Percentiles rank a stretch among this genome's conserved stretches.
phyloP scores from a whole-genome alignment of 805 yeast species.

The Yarrowia hollandica region DNA sequence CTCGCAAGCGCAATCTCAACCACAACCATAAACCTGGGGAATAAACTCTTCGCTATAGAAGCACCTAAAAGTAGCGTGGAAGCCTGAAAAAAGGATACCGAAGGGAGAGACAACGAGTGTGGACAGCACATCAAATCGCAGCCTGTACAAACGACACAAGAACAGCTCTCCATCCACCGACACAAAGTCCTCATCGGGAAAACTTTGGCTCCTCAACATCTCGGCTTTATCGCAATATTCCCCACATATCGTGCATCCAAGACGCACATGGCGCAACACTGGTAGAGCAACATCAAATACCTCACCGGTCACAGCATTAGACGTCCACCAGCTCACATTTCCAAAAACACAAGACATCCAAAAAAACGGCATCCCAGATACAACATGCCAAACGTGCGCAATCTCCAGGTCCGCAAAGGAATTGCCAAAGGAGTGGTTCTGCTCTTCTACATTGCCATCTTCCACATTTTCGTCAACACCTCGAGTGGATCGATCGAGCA shows the following conservation, averaged over 20 bases:
- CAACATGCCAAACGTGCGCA: not conserved
- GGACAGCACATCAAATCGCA: too few relatives aligned
- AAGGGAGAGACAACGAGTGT: too few relatives aligned
- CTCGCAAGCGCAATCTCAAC: too few relatives aligned
- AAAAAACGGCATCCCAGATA: too few relatives aligned
- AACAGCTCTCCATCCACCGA: not conserved
- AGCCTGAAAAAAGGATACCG: too few relatives aligned
- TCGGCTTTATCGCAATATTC: conserved; percentile 1
- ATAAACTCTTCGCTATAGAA: not conserved
- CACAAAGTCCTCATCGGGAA: too few relatives aligned
- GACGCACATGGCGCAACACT: not conserved
- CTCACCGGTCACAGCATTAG: too few relatives aligned
- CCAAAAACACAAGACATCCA: too few relatives aligned
- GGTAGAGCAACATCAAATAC: conserved; percentile 5
- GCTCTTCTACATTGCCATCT: conserved; percentile 18
- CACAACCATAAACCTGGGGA: not conserved
- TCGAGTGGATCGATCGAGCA: conserved; percentile 6
- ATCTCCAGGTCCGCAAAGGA: conserved; percentile 1
- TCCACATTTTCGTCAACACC: conserved; percentile 24
- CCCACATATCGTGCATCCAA: conserved; percentile 11
- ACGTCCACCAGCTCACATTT: too few relatives aligned
- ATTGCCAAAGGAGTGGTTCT: conserved; percentile 14
- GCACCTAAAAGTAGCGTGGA: too few relatives aligned
- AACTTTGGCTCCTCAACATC: too few relatives aligned
- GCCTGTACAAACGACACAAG: too few relatives aligned